A percentile compares a stretch with the other conserved stretches of the same genome.
Evolutionary conservation across 805 yeast genomes (phyloP).

Genomic region (Hanseniaspora occidentalis): DNA sequence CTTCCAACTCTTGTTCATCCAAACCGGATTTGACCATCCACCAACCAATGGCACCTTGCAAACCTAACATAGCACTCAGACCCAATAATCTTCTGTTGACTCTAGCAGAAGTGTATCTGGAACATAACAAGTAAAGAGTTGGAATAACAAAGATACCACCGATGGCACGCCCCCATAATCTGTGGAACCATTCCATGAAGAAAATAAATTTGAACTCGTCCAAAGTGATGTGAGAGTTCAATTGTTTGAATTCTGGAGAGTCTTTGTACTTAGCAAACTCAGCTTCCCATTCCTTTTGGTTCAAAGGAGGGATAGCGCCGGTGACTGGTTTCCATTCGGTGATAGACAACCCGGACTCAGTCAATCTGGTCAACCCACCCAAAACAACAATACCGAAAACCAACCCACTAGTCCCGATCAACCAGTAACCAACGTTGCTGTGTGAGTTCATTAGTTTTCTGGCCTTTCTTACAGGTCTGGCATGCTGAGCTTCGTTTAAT

Average conservation of each 20-base stretch:
- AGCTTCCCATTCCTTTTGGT: slow-evolving; percentile 67
- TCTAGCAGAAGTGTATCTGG: slow-evolving; percentile 50
- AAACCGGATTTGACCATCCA: slow-evolving; percentile 99
- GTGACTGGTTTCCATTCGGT: slow-evolving; percentile 99
- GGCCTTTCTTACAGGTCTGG: slow-evolving; percentile 10
- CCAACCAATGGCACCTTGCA: slow-evolving; percentile 97
- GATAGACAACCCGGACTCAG: slow-evolving; percentile 91
- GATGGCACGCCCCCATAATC: slow-evolving; percentile 83
- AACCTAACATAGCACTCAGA: slow-evolving; percentile 65
- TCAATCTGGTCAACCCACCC: slow-evolving; percentile 90
- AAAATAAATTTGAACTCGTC: slow-evolving; percentile 93
- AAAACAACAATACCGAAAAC: slow-evolving; percentile 94
- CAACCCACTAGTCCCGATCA: slow-evolving; percentile 72
- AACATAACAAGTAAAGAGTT: slow-evolving; percentile 60
- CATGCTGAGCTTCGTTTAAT: not conserved
- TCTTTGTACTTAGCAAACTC: slow-evolving; percentile 73
- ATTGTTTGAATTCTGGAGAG: slow-evolving; percentile 82
- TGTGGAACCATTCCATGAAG: slow-evolving; percentile 96
- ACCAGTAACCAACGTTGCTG: slow-evolving; percentile 70
- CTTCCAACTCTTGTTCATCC: slow-evolving; percentile 63
- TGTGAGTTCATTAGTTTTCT: slow-evolving; percentile 29
- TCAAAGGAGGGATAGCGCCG: slow-evolving; percentile 83
- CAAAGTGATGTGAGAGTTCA: slow-evolving; percentile 69
- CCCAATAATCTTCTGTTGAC: slow-evolving; percentile 59
- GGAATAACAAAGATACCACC: slow-evolving; percentile 79